Evolutionary conservation across 75 land plant genomes (phyloP), one percentile per base, ranked within the genome.

Genomic region (Isoetes taiwanensis): DNA sequence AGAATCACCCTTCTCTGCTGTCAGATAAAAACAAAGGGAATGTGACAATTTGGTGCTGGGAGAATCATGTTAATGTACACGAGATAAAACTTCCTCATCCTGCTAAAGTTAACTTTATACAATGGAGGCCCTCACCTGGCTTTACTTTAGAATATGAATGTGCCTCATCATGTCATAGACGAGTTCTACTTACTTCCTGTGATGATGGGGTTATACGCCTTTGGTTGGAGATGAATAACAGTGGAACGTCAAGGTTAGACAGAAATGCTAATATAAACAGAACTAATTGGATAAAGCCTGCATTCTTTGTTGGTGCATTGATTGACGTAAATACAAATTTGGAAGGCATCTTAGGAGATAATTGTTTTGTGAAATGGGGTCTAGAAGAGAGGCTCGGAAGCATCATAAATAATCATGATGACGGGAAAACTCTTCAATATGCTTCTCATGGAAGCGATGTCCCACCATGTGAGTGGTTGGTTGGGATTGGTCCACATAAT

Each of bases 161-260:
- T 6, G 24, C 28, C 9, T 59, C 34, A 41, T 41, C 64, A 27
- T 40, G 67, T 25, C 10, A 21, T 8, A 70, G 80, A 56, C 26
- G 71, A 19, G 69, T 93, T 2, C 71, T 93, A 38, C 61, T 93
- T 26, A 93, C 98, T 24, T 81, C 86, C 57, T 87, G 78, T 65
- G 59, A 73, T 41, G 98, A 93, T 80, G 98, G 98, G 52, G 57
- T 76, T 56, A 78, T 81, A 6, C 73, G 98, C 41, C 70, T 93
- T 27, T 93, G 98, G 98, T 39, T 83, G 68, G 98, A 93, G 65
- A 75, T 68, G n/a, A n/a, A n/a, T 43, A 81, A 77, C 39, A 67
- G 54, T 75, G 71, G 76, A 9, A 83, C 64, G 52, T 28, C 48
- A 16, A 62, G 40, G 31, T 30, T 56, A 40, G 73, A 63, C 17